Base-by-base conservation (phyloP, 2,329 filamentous ascomycete species). In the Penicillium sp. region DNA sequence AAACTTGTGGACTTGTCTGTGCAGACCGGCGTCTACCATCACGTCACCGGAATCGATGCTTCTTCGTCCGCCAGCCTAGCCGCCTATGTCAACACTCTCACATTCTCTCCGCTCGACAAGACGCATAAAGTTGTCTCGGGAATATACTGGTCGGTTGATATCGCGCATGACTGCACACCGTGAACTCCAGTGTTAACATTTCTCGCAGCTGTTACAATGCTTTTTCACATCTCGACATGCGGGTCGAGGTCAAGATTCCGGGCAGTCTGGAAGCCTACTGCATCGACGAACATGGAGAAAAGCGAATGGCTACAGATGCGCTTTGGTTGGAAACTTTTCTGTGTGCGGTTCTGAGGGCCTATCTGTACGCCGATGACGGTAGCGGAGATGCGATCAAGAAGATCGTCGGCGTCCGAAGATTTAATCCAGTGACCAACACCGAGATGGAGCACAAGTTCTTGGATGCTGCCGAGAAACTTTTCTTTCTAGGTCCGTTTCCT, bases 371-470 rank as follows among this genome's bases (percentile, higher is more conserved):
- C 43, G 91, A 98, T 66, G 87, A 96, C 68, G 91, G 91, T 39
- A 93, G 87, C 47, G 91, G 91, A 46, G 91, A 96, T 61, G 87
- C 87, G 1, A 95, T 97, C 66, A 87, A 93, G 69, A 95, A 93
- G 73, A 96, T 98, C 51, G 88, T 97, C 66, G 93, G 91, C n/a
- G 90, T 97, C 43, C 81, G 93, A 59, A 82, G 93, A 54, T 97
- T 98, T 78, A 98, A 98, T 65, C 93, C 93, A 1, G 88, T 98
- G 52, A 96, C 90, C 41, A 97, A 88, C 68, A 97, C 93, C n/a
- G 93, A 98, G 69, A 90, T 89, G 51, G 93, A 98, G 70, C 93
- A 98, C 66, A 88, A 88, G 56, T 98, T 98, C 66, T 76, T 98
- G 37, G 87, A 95, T 62, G 89, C 93, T 18, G 93, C 93, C 9